Conservation (phyloP, 2,329 filamentous ascomycete genomes). For the Fusarium proliferatum region DNA sequence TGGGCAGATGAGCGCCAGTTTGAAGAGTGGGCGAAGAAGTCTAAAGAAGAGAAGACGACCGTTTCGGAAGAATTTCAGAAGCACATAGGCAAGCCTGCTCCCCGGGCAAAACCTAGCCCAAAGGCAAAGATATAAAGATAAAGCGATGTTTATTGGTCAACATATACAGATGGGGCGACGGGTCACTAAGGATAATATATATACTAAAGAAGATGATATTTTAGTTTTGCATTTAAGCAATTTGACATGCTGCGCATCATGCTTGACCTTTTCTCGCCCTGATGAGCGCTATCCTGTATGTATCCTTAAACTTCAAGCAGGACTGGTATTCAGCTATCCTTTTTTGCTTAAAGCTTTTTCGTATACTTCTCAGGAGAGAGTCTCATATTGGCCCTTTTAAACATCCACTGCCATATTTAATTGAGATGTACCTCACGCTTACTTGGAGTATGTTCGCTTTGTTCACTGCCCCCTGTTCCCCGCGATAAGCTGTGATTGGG, state of each 20-base stretch:
- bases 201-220: background rate
- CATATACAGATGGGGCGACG: background rate
- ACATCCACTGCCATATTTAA: background rate
- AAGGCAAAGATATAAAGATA: conserved; percentile 48
- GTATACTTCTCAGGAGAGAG: background rate
- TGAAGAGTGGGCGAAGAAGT: conserved; percentile 63
- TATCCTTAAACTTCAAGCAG: too few relatives aligned
- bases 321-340: too few relatives aligned
- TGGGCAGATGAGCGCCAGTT: conserved; percentile 67
- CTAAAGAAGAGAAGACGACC: conserved; percentile 64
- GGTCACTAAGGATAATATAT: background rate
- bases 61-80: conserved; percentile 61
- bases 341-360: background rate
- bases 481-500: background rate
- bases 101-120: conserved; percentile 20
- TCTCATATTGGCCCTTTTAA: background rate
- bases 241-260: too few relatives aligned
- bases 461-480: background rate
- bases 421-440: background rate
- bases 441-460: background rate
- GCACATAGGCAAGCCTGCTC: conserved; percentile 58
- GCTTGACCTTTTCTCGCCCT: background rate
- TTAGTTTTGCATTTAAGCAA: too few relatives aligned
- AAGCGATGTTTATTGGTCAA: background rate
- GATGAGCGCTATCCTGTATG: background rate